Percentiles rank a stretch among this genome's conserved stretches.
These are phyloP conservation scores for Fusarium austroafricanum DNA, from an alignment of 2,329 filamentous ascomycete species.

Conservation along the genomic window DNA sequence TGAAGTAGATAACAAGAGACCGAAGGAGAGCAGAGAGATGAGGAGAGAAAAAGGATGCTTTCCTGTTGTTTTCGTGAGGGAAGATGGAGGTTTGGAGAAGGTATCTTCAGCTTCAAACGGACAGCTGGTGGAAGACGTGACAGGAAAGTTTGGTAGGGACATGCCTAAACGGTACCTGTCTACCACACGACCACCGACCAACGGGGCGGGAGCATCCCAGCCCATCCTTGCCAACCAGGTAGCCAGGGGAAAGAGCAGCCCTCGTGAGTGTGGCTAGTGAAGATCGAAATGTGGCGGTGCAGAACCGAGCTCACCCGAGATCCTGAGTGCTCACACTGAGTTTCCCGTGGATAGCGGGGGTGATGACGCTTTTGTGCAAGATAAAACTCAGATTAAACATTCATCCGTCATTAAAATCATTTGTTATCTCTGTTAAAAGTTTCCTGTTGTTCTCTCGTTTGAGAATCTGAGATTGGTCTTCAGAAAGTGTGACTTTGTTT, in stretches of 20 bases:
- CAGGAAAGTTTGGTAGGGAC: constrained; percentile 39
- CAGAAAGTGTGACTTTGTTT: background rate
- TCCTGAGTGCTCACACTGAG: background rate
- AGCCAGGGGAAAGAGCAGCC: constrained; percentile 16
- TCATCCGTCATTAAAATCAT: background rate
- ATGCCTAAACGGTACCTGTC: constrained; percentile 30
- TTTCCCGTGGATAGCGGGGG: constrained; percentile 5
- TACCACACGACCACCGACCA: constrained; percentile 14
- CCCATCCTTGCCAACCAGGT: constrained; percentile 10
- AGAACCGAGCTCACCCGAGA: background rate
- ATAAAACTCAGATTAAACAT: constrained; percentile 1
- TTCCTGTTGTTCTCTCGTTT: background rate
- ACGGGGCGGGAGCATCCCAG: background rate
- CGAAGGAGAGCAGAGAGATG: background rate
- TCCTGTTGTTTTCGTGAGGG: constrained; percentile 13
- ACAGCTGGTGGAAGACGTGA: constrained; percentile 34
- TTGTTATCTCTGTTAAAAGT: background rate
- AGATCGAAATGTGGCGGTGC: constrained; percentile 18
- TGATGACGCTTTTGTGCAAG: constrained; percentile 23
- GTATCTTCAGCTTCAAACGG: constrained; percentile 34
- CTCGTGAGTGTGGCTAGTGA: constrained; percentile 29
- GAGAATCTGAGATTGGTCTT: background rate
- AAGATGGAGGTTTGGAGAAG: constrained; percentile 17
- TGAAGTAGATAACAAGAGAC: background rate
- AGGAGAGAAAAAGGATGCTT: constrained; percentile 5